phyloP scores from a whole-genome alignment of 2,329 filamentous ascomycete species.

The Botrytis deweyae region DNA sequence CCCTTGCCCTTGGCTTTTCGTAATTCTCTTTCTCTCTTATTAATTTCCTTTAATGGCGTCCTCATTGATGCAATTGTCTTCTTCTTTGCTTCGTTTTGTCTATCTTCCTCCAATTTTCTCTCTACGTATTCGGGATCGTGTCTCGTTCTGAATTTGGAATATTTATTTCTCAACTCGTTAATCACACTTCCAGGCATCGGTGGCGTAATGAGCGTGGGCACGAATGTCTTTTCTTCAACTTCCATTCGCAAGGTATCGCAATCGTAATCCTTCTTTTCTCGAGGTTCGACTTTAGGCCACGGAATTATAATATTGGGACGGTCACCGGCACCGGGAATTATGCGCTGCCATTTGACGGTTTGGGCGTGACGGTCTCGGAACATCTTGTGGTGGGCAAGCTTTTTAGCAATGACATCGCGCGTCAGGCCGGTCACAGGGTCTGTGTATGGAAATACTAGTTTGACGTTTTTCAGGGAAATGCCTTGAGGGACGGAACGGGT shows the following conservation, averaged over 20 bases:
- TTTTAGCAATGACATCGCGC: constrained; percentile 75
- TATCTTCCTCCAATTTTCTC: constrained; percentile 60
- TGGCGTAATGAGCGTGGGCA: constrained; percentile 71
- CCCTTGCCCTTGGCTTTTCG: constrained; percentile 38
- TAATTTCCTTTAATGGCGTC: constrained; percentile 38
- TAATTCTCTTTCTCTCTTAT: constrained; percentile 34
- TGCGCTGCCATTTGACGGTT: constrained; percentile 51
- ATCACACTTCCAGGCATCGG: constrained; percentile 79
- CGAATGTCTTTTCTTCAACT: constrained; percentile 72
- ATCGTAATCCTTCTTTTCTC: constrained; percentile 53
- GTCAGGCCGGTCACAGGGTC: constrained; percentile 63
- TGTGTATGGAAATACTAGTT: constrained; percentile 75
- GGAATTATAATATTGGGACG: constrained; percentile 67
- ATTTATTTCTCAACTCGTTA: constrained; percentile 83
- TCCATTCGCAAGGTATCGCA: constrained; percentile 74
- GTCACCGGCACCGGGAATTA: constrained; percentile 60
- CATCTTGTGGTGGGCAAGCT: constrained; percentile 57
- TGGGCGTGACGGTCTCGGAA: constrained; percentile 51
- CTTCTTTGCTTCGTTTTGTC: constrained; percentile 42
- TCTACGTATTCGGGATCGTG: constrained; percentile 74
- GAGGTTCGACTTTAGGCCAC: constrained; percentile 63
- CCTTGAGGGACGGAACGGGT: constrained; percentile 39
- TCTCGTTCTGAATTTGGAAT: constrained; percentile 75
- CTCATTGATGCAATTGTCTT: constrained; percentile 34
- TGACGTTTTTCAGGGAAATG: constrained; percentile 69